Evolutionary conservation across 2,329 filamentous ascomycete species (phyloP), one percentile per base, ranked within the genome.

Genomic region (Aspergillus fumigatus): DNA sequence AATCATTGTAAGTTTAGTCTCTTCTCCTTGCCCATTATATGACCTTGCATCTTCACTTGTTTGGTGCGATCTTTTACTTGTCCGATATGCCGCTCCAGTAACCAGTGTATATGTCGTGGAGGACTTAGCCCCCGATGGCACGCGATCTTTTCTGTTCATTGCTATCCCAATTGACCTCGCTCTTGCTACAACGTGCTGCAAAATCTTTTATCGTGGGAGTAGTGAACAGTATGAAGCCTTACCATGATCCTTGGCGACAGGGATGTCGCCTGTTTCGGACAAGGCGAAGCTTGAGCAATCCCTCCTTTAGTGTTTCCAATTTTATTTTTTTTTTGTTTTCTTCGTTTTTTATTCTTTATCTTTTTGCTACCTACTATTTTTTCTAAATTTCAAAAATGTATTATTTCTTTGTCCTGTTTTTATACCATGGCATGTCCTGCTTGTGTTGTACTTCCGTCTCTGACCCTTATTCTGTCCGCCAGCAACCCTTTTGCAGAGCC

Each of bases 401-500:
- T 50, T 57, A 21, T 52, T 50, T 53, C 49, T 53, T 50, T 51
- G 43, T 56, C 48, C 26, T 21, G 55, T 48, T 54, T 53, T 47
- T 27, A 55, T 48, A 51, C 48, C 38, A 53, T 52, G 58, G 56
- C 53, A 35, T 59, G 55, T 55, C 52, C 55, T 52, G 58, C 50
- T 52, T 51, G 60, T 62, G 61, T 52, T 51, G 51, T 38, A 38
- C 32, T 38, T 38, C 32, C 58, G 26, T 58, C 41, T 59, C 67
- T 71, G 62, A 70, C 61, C 51, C 60, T 65, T 52, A 52, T 59
- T 49, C 56, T 51, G 52, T 57, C 47, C 35, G 51, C 58, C 55
- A 65, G 56, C 69, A 70, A 70, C 72, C 53, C 62, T 72, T 56
- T 67, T 69, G 58, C 75, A 70, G 54, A 75, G 59, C 57, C 64